Evolutionary conservation across 1,139 yeast species (phyloP).

Genomic region (Diutina scorzettiae): DNA sequence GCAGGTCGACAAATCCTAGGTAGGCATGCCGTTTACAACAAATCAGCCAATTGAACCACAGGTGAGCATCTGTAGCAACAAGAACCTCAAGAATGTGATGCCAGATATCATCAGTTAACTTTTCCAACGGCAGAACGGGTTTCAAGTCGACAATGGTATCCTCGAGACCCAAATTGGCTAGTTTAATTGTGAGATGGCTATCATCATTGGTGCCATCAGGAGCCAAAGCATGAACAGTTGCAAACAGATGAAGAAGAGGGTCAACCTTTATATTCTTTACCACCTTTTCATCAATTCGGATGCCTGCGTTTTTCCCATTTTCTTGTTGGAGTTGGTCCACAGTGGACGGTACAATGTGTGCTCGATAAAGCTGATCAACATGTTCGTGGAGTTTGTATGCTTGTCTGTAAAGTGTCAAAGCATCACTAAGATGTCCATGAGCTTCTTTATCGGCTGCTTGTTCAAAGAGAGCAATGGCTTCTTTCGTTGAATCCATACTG

Average conservation of each 20-base stretch:
- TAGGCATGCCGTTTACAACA: slow-evolving; percentile 52
- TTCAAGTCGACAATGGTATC: slow-evolving; percentile 18
- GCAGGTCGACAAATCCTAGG: slow-evolving; percentile 44
- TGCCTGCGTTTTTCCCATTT: slow-evolving; percentile 20
- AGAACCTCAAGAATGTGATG: slow-evolving; percentile 40
- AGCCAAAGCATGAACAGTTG: slow-evolving; percentile 18
- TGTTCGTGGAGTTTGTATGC: slow-evolving; percentile 58
- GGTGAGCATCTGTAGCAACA: slow-evolving; percentile 40
- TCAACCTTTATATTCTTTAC: slow-evolving; percentile 28
- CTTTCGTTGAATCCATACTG: slow-evolving; percentile 1
- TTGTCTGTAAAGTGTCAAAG: slow-evolving; percentile 57
- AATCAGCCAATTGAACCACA: slow-evolving; percentile 56
- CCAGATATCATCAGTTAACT: slow-evolving; percentile 58
- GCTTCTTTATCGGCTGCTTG: slow-evolving; percentile 62
- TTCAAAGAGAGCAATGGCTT: slow-evolving; percentile 21
- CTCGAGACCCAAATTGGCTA: slow-evolving; percentile 22
- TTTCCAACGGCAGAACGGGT: slow-evolving; percentile 45
- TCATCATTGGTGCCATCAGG: slow-evolving; percentile 16
- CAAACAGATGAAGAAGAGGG: slow-evolving; percentile 21
- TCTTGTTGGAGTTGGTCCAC: slow-evolving; percentile 16
- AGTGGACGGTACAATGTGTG: slow-evolving; percentile 27
- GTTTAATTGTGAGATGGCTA: slow-evolving; percentile 16
- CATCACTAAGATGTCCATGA: slow-evolving; percentile 70
- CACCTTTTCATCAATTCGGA: slow-evolving; percentile 21
- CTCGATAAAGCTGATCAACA: slow-evolving; percentile 59